Base-by-base conservation (phyloP, 768 basidiomycete species). In the Termitomyces sp. region DNA sequence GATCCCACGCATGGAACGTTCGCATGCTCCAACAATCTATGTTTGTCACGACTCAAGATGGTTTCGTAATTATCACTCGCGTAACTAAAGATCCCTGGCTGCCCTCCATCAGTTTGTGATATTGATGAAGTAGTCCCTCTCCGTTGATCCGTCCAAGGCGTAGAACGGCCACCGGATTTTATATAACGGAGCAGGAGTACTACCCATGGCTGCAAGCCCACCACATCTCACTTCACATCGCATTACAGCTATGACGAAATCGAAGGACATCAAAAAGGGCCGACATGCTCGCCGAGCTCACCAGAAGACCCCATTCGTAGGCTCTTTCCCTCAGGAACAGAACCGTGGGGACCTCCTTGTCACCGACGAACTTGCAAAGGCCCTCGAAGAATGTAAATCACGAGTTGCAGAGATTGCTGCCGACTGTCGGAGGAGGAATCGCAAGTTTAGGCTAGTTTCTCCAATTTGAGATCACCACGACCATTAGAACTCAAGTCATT, bases 321-420 rank as follows among this genome's bases (percentile, higher is more conserved):
- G 7, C 16, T 48, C 56, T 16, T 60, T 60, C 54, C n/a, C 35
- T 12, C 61, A 62, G 34, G 34, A 56, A 53, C 42, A 47, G 14
- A 46, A 51, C n/a, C 52, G 51, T 27, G 61, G 57, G 14, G 76
- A 77, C 5, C 63, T 80, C 10, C 70, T 81, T 7, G 79, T 81
- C 4, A 81, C 78, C 0, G 67, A 68, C 2, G 79, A 81, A 59
- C 70, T 83, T 1, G 69, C 77, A 12, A 74, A 70, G 41, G 80
- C 79, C 7, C 63, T 78, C n/a, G 67, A 64, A 23, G 69, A 73
- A 43, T 81, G 79, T 52, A 72, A 69, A 49, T 63, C 64, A 3
- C 74, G 70, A 44, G 81, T 82, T 1, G 67, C 69, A 30, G 67
- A 67, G 19, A 79, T 82, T 28, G 68, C 77, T 14, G 70, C 63